These are phyloP conservation scores for Cyberlindnera mycetangii DNA, from an alignment of 805 yeast genomes.

Conservation along the genomic window DNA sequence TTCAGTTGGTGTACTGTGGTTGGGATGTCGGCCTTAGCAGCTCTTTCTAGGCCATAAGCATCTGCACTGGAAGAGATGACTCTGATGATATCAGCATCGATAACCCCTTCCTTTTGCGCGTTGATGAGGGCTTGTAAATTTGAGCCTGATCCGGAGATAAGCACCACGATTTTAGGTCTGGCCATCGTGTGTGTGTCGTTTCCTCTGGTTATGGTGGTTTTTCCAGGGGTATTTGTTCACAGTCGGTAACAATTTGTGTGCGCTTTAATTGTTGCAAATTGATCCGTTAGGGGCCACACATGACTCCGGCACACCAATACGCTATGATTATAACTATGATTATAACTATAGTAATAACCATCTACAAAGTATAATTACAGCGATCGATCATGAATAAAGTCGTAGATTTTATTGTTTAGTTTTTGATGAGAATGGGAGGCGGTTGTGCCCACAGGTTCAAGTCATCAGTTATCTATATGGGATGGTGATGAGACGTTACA, in stretches of 20 bases:
- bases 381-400: conserved; percentile 6
- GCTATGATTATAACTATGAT: too few species aligned
- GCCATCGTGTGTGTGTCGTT: conserved; percentile 10
- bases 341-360: too few species aligned
- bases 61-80: conserved; percentile 82
- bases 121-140: conserved; percentile 93
- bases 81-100: conserved; percentile 54
- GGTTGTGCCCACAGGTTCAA: not conserved
- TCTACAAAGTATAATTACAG: not conserved
- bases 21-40: conserved; percentile 66
- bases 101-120: conserved; percentile 42
- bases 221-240: not conserved
- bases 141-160: conserved; percentile 95
- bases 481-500: not conserved
- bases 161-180: conserved; percentile 46
- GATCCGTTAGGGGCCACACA: conserved; percentile 5
- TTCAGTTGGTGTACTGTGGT: conserved; percentile 69
- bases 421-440: not conserved
- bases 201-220: not conserved
- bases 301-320: conserved; percentile 1
- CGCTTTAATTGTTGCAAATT: too few species aligned
- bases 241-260: not conserved
- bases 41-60: conserved; percentile 89
- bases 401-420: conserved; percentile 1
- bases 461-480: conserved; percentile 9